Percentiles rank a stretch among this genome's conserved stretches.
These are phyloP conservation scores for Fusarium phyllophilum DNA, from an alignment of 2,329 filamentous ascomycete species.

Conservation along the genomic window DNA sequence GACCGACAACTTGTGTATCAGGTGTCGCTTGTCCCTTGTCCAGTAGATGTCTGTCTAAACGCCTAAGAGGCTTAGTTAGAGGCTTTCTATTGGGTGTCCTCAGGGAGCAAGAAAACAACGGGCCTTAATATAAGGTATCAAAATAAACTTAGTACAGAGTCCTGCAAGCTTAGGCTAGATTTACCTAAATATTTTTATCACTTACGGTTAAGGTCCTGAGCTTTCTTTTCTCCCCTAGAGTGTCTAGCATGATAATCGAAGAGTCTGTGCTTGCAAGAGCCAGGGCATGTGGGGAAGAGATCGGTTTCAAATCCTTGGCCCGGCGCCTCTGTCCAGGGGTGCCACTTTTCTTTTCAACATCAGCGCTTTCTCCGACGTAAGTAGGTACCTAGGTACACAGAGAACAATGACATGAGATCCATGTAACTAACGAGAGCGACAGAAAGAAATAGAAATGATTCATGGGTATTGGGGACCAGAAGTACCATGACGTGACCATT, in stretches of 20 bases:
- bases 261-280: constrained; percentile 10
- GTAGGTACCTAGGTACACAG: background rate
- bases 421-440: background rate
- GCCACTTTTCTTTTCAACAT: constrained; percentile 22
- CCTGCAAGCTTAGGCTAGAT: no score
- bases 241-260: background rate
- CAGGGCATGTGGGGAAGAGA: constrained; percentile 19
- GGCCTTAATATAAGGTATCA: no score
- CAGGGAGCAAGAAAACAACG: no score
- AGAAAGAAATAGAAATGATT: background rate
- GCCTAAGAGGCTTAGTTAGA: background rate
- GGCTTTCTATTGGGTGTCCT: background rate
- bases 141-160: no score
- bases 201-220: no score
- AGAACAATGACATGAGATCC: constrained; percentile 6
- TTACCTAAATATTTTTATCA: no score
- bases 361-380: background rate
- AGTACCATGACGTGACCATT: background rate
- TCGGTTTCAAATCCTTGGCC: constrained; percentile 31
- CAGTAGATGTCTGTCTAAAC: constrained; percentile 5
- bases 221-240: background rate
- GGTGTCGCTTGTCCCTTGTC: constrained; percentile 23
- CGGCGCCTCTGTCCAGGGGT: constrained; percentile 17
- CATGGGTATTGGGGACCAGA: background rate
- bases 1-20: constrained; percentile 21